These are phyloP conservation scores for Acanthamoeba culbertsoni DNA, from an alignment of 208 protist genomes.

Conservation along the genomic window DNA sequence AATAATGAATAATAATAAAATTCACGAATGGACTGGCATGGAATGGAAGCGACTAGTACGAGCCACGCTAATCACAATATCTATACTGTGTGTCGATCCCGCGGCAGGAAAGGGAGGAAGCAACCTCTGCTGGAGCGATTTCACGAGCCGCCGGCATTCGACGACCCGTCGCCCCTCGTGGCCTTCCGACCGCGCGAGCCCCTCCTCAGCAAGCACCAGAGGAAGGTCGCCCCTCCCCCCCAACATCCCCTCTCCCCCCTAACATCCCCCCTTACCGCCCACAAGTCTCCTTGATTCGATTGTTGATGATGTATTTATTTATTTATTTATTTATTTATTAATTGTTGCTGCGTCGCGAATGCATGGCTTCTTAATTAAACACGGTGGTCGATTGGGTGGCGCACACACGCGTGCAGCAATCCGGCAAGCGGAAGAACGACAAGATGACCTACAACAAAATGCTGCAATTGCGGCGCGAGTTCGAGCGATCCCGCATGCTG, in stretches of 20 bases:
- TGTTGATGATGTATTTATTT: too few relatives aligned
- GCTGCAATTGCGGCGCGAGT: slow-evolving; percentile 1
- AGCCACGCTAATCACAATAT: too few relatives aligned
- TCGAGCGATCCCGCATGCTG: slow-evolving; percentile 22
- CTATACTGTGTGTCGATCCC: too few relatives aligned
- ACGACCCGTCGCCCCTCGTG: slow-evolving; percentile 20
- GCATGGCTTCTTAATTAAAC: too few relatives aligned
- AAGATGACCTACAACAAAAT: background rate
- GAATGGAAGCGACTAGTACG: too few relatives aligned
- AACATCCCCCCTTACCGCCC: too few relatives aligned
- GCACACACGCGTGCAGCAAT: background rate
- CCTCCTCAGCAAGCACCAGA: background rate
- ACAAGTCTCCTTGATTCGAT: too few relatives aligned
- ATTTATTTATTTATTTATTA: background rate
- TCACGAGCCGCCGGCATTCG: background rate
- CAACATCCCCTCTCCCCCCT: too few relatives aligned
- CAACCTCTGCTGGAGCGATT: background rate
- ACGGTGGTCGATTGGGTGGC: too few relatives aligned
- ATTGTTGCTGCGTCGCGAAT: background rate
- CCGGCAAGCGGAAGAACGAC: slow-evolving; percentile 2
- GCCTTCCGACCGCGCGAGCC: background rate
- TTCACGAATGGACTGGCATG: too few relatives aligned
- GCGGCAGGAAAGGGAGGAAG: slow-evolving; percentile 20
- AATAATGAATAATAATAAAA: too few relatives aligned
- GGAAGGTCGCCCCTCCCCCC: too few relatives aligned